Conservation (phyloP, 495 filamentous ascomycete species). For the Hyaloscypha bicolor region DNA sequence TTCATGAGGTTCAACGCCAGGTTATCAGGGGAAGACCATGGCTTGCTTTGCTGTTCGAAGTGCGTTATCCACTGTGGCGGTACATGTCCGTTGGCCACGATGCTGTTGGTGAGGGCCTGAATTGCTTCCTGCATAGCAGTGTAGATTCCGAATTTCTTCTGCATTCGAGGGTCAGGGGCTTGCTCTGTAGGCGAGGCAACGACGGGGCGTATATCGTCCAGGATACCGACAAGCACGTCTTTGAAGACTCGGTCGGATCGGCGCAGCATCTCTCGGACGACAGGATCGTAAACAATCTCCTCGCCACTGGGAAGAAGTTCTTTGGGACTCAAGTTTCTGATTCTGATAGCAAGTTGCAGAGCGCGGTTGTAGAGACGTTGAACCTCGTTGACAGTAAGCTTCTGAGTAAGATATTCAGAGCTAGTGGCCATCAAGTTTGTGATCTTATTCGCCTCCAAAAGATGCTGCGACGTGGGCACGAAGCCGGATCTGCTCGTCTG, state of each 20-base stretch:
- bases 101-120: not conserved
- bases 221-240: not conserved
- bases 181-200: not conserved
- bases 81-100: not conserved
- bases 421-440: not conserved
- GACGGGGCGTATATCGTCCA: not conserved
- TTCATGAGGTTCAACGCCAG: not conserved
- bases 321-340: not conserved
- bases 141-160: conserved; percentile 15
- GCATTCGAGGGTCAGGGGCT: not conserved
- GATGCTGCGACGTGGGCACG: not conserved
- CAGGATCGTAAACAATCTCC: no score
- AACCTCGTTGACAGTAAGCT: conserved; percentile 4
- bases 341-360: not conserved
- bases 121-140: conserved; percentile 6
- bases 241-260: not conserved
- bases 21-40: not conserved
- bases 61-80: not conserved
- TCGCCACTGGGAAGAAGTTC: no score
- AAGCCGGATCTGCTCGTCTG: not conserved
- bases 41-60: not conserved
- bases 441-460: not conserved
- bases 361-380: conserved; percentile 8
- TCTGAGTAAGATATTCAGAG: not conserved
- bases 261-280: no score